Conservation (phyloP, 176 grass and related monocot genomes). For the Olyra latifolia region DNA sequence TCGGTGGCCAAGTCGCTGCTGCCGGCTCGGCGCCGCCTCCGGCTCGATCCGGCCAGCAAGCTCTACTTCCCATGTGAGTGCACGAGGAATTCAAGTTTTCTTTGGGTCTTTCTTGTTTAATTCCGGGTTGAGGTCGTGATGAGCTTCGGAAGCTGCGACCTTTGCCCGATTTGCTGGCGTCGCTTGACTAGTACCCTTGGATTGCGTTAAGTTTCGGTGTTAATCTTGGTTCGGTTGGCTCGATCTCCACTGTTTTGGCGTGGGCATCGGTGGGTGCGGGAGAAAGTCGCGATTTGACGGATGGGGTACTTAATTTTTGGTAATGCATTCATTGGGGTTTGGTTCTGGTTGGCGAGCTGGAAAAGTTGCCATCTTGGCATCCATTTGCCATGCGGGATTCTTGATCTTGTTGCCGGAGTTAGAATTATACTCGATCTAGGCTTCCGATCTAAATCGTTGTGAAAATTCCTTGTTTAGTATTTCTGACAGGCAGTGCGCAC, state of each 20-base stretch:
- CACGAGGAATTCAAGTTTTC: constrained; percentile 5
- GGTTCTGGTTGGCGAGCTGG: background rate
- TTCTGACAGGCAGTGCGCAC: background rate
- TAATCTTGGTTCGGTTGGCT: constrained; percentile 20
- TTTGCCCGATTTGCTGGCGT: constrained; percentile 18
- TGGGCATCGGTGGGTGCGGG: background rate
- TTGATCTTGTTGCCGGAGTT: constrained; percentile 15
- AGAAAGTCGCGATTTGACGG: constrained; percentile 12
- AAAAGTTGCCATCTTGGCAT: constrained; percentile 11
- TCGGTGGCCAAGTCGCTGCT: constrained; percentile 78
- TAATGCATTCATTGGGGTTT: background rate
- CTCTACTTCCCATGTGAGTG: constrained; percentile 98
- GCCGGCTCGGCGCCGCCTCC: constrained; percentile 65
- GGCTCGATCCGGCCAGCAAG: constrained; percentile 86
- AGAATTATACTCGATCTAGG: constrained; percentile 6
- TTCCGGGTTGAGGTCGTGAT: background rate
- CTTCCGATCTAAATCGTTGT: constrained; percentile 14
- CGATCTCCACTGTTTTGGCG: constrained; percentile 21
- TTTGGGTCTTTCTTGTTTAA: constrained; percentile 15
- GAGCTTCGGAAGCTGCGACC: constrained; percentile 1
- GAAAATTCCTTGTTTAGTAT: constrained; percentile 6
- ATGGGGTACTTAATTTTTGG: background rate
- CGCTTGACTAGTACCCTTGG: background rate
- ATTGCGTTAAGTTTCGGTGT: background rate
- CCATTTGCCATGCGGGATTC: background rate